Conservation (phyloP, 306 rosid genomes). For the Vigna radiata region DNA sequence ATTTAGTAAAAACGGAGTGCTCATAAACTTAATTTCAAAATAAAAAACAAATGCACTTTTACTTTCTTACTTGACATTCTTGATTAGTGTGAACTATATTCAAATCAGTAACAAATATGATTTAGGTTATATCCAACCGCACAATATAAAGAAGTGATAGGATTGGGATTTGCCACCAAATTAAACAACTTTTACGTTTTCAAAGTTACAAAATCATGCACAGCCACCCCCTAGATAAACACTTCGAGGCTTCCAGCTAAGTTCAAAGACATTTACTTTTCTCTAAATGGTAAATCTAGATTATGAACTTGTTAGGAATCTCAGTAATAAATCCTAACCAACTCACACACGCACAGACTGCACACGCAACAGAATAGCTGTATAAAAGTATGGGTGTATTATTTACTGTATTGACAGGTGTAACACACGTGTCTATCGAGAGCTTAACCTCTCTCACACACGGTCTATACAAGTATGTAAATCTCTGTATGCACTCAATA, state of each 20-base stretch:
- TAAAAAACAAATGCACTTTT: background rate
- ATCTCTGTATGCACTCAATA: too few relatives aligned
- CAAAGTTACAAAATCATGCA: constrained; percentile 4
- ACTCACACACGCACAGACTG: too few relatives aligned
- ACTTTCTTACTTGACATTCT: background rate
- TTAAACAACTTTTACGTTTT: background rate
- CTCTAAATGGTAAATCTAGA: constrained; percentile 6
- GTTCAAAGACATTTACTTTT: background rate
- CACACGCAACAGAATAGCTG: too few relatives aligned
- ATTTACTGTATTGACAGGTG: too few relatives aligned
- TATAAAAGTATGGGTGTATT: too few relatives aligned
- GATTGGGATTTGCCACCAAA: constrained; percentile 19
- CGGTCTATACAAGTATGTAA: too few relatives aligned
- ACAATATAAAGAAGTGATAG: background rate
- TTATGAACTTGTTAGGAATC: too few relatives aligned
- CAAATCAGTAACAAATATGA: constrained; percentile 14
- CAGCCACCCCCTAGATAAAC: background rate
- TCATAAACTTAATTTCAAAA: background rate
- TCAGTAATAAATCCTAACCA: too few relatives aligned
- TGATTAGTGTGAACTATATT: background rate
- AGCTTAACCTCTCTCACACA: too few relatives aligned
- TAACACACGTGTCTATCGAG: too few relatives aligned
- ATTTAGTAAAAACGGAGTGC: background rate
- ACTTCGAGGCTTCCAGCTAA: constrained; percentile 4
- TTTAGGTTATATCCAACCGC: background rate